Percentiles rank a stretch among this genome's conserved stretches.
phyloP scores from a whole-genome alignment of 1,139 yeast species.

The Hyphopichia buzzinii region DNA sequence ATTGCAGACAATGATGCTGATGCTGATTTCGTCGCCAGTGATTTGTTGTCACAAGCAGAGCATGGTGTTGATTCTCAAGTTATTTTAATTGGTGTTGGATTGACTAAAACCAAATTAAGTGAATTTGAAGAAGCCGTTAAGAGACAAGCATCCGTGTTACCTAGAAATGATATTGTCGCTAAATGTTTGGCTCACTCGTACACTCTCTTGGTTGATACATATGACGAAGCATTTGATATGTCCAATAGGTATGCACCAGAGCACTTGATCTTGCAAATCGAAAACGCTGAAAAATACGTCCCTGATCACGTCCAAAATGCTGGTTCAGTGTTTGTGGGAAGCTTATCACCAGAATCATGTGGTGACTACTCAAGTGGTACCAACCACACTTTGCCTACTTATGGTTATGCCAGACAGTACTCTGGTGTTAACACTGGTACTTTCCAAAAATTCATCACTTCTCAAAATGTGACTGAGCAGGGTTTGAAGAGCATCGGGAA shows the following conservation, averaged over 20 bases:
- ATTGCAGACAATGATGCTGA: conserved; percentile 85
- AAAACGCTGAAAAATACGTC: conserved; percentile 71
- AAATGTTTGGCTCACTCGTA: conserved; percentile 91
- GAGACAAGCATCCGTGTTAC: conserved; percentile 79
- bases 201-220: conserved; percentile 62
- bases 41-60: conserved; percentile 94
- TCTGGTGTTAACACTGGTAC: conserved; percentile 96
- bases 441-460: conserved; percentile 90
- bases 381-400: conserved; percentile 95
- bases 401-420: conserved; percentile 96
- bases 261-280: conserved; percentile 88
- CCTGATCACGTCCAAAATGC: conserved; percentile 79
- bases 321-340: conserved; percentile 95
- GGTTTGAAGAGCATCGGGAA: conserved; percentile 87
- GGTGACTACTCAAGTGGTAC: conserved; percentile 99
- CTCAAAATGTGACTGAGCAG: conserved; percentile 82
- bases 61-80: conserved; percentile 99
- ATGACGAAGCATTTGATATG: conserved; percentile 76
- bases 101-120: conserved; percentile 56
- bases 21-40: conserved; percentile 94
- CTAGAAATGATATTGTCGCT: conserved; percentile 91
- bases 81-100: conserved; percentile 77
- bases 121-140: conserved; percentile 80
- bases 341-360: conserved; percentile 94
- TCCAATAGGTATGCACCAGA: conserved; percentile 96